Evolutionary conservation across 306 rosid genomes (phyloP), one percentile per base, ranked within the genome.

Genomic region (Cucurbita argyrosperma): DNA sequence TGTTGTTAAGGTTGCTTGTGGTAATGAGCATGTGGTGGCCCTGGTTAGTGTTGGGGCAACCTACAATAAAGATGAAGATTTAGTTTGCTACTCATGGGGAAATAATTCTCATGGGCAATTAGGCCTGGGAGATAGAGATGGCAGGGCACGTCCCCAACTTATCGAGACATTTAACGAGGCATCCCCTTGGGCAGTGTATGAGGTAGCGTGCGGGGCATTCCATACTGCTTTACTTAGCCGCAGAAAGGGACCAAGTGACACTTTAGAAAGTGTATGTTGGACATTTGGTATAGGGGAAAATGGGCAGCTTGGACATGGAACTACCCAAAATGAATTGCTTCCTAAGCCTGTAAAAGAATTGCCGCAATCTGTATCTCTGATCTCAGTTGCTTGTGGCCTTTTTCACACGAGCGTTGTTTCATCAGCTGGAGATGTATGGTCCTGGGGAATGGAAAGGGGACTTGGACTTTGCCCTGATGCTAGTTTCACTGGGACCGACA

Each of bases 381-480:
- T 81, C 59, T 84, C 86, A 49, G 76, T 89, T 30, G 96, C 80
- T 81, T 93, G 98, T 78, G 97, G 98, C 76, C 80, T 93, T 73
- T 93, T 93, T 78, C 98, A 93, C 79, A 89, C 96, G 0, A 84
- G 97, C 74, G 90, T 87, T 60, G 92, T 86, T 80, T 93, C 98
- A 51, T 85, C 92, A 2, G 83, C 78, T 1, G 98, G 98, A 63
- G 89, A 86, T 76, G 92, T 89, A 75, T 90, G 98, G 97, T 90
- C 90, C 3, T 93, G 98, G 98, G 98, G 98, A 79, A 93, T 93
- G 98, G 94, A 82, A 85, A 90, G 80, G 84, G 98, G 98, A 71
- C 96, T 93, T 53, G 98, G 98, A 69, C 84, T 93, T 52, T 93
- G 96, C 84, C 97, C 97, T 21, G 89, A 84, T 62, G 97, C 97